Evolutionary conservation across 1,284 basidiomycete species (phyloP), one percentile per base, ranked within the genome.

Genomic region (Marasmius tenuissimus): DNA sequence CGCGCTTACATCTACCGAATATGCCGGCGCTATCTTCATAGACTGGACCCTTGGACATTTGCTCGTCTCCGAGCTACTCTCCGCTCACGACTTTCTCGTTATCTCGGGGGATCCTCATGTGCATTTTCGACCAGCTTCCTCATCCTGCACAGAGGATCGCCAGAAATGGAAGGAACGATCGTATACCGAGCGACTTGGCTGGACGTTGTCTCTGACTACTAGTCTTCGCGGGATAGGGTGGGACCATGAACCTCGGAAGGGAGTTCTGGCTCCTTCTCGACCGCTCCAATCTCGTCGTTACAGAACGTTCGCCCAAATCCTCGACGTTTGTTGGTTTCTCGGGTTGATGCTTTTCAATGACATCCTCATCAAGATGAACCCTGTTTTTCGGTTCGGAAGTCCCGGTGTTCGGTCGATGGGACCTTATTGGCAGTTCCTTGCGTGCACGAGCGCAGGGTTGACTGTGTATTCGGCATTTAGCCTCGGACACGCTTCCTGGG

Each of bases 171-270:
- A 63, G 3, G 60, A 63, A 18, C 5, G 9, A 16, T 38, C 69
- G 1, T 66, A 74, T 47, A 33, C 57, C 8, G 33, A 58, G 10
- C 65, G 72, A 2, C 38, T 73, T 1, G 66, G 62, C 55, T 75
- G 74, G 74, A 68, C 60, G 10, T 55, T 67, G 20, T 60, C 66
- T 16, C 63, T 75, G 8, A 48, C 63, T 27, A 40, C 61, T 0
- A 68, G 63, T 33, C 61, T 65, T 1, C 66, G 74, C 8, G 69
- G 69, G 11, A 59, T 74, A 8, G 66, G 70, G 35, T 74, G 71
- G 69, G 39, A 56, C 14, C 68, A 72, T 53, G 70, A 71, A 57
- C 65, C 68, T 4, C 65, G 58, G 1, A 33, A 49, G 39, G 60
- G 61, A 22, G 45, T 72, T 33, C 66, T 67, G 18, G 62, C 70